Percentiles rank a stretch among this genome's conserved stretches.
phyloP scores from a whole-genome alignment of 163 green algal species.

The Scenedesmus sp. region DNA sequence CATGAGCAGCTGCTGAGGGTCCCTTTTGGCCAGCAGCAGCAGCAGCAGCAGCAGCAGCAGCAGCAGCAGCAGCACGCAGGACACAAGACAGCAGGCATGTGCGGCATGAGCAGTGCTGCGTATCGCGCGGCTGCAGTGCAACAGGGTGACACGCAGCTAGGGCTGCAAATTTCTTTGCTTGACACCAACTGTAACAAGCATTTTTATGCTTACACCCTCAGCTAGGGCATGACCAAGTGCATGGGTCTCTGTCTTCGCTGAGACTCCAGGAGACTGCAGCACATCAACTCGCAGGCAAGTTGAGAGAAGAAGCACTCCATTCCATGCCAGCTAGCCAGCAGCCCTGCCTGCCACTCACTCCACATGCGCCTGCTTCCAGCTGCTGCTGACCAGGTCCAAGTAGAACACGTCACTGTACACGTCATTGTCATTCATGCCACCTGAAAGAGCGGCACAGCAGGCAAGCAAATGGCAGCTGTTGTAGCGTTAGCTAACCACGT shows the following conservation, averaged over 20 bases:
- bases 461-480: neutral
- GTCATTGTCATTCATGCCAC: neutral
- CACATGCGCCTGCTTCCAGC: neutral
- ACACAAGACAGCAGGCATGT: neutral
- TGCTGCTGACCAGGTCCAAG: neutral
- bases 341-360: neutral
- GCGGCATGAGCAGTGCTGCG: neutral
- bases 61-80: neutral
- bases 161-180: too few relatives aligned
- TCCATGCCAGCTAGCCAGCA: neutral
- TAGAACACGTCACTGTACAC: constrained; percentile 16
- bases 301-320: too few relatives aligned
- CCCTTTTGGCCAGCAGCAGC: neutral
- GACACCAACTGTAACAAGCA: too few relatives aligned
- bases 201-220: too few relatives aligned
- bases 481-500: neutral
- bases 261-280: too few relatives aligned
- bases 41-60: neutral
- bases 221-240: too few relatives aligned
- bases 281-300: too few relatives aligned
- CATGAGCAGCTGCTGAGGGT: constrained; percentile 16
- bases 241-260: too few relatives aligned
- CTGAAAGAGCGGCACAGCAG: neutral
- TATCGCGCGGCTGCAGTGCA: too few relatives aligned
- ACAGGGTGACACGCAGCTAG: too few relatives aligned